phyloP scores from a whole-genome alignment of 495 filamentous ascomycete species.

The Penicillium pancosmium region DNA sequence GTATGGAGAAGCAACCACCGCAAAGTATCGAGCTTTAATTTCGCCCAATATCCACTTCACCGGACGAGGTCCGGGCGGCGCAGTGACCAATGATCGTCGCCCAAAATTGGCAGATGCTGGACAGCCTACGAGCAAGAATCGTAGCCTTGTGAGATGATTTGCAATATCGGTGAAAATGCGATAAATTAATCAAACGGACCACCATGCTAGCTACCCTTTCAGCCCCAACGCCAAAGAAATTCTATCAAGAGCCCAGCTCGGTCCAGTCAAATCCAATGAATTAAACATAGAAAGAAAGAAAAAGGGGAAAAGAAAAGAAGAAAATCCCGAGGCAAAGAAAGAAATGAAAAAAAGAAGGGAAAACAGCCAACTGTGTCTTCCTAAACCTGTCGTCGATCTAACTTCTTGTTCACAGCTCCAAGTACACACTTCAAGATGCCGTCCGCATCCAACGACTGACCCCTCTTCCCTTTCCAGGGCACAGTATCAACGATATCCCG shows the following conservation, averaged over 20 bases:
- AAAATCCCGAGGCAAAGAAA: not conserved
- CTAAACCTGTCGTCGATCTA: constrained; percentile 30
- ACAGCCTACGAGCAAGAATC: constrained; percentile 2
- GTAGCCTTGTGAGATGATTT: not conserved
- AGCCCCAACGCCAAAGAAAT: not conserved
- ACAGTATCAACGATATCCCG: constrained; percentile 96
- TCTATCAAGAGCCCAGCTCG: constrained; percentile 1
- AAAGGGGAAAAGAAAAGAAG: not conserved
- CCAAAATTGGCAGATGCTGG: not conserved
- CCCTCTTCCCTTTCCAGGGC: constrained; percentile 60
- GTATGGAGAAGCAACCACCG: not conserved
- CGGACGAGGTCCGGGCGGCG: not conserved
- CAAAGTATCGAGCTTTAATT: not conserved
- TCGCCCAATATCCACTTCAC: not conserved
- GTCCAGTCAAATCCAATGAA: not conserved
- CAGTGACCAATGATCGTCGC: constrained; percentile 3
- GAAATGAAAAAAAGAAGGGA: not conserved
- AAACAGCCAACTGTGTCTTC: not conserved
- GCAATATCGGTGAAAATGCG: not conserved
- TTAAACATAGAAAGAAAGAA: not conserved
- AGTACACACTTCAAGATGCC: constrained; percentile 83
- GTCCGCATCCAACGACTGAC: constrained; percentile 57
- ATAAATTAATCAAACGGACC: not conserved
- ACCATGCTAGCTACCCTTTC: not conserved
- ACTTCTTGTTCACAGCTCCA: constrained; percentile 65